Evolutionary conservation across 164 flowering plant species (phyloP).

Genomic region (Houttuynia cordata): DNA sequence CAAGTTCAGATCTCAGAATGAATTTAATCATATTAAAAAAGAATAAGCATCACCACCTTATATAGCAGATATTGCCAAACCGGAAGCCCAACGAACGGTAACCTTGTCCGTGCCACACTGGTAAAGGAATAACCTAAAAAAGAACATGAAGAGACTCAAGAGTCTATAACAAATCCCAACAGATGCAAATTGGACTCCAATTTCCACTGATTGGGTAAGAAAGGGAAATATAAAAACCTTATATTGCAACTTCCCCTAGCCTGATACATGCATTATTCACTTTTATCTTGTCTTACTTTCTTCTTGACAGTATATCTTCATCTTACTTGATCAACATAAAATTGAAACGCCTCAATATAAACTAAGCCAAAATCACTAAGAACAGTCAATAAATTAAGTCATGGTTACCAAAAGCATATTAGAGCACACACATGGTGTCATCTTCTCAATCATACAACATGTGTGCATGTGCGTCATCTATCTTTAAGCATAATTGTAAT

Average conservation of each 20-base stretch:
- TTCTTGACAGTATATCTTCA: too few species aligned
- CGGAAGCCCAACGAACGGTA: slow-evolving; percentile 94
- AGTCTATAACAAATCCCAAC: background rate
- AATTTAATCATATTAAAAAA: too few species aligned
- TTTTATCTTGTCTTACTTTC: too few species aligned
- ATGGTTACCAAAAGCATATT: too few species aligned
- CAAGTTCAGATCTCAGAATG: background rate
- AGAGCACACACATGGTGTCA: too few species aligned
- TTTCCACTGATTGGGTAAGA: background rate
- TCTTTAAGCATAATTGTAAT: too few species aligned
- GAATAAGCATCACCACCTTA: slow-evolving; percentile 39
- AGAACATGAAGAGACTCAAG: slow-evolving; percentile 5
- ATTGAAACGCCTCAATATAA: too few species aligned
- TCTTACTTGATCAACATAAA: too few species aligned
- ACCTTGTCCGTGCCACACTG: slow-evolving; percentile 89
- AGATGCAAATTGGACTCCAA: background rate
- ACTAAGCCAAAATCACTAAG: too few species aligned
- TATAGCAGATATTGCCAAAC: slow-evolving; percentile 86
- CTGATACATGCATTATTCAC: background rate
- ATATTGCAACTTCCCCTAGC: background rate
- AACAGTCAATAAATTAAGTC: too few species aligned
- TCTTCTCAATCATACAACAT: too few species aligned
- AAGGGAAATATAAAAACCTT: background rate
- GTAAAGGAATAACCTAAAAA: slow-evolving; percentile 78
- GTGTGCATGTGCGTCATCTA: too few species aligned